Base-by-base conservation (phyloP, 495 filamentous ascomycete species). In the Stereocaulon alpinum region DNA sequence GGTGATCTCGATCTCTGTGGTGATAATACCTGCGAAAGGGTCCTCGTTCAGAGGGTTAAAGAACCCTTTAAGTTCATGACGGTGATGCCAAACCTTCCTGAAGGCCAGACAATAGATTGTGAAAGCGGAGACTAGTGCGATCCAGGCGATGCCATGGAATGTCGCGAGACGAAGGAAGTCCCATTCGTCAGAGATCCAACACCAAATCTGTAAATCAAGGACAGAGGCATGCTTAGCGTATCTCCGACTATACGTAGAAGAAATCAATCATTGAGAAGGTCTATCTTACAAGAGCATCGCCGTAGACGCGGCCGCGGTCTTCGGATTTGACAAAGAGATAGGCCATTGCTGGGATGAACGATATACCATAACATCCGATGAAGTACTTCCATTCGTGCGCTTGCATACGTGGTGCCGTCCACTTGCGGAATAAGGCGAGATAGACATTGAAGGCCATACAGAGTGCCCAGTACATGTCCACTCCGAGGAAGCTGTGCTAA, bases 361-460 rank as follows among this genome's bases (percentile, higher is more conserved):
- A 88, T 2, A 87, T 55, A 0, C 89, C 90, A 59, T 93, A 94
- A 71, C 87, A 91, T 58, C 74, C 69, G 10, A 85, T 17, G 1
- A 89, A 65, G 61, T 95, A 94, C 55, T 78, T 82, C 62, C 82
- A 79, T 66, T 95, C 90, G 60, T 92, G 76, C 17, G 67, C 74
- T 3, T 83, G 81, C 50, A 95, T 77, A 56, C 82, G 77, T 3
- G 79, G 72, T 0, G 85, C 82, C 50, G 85, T 81, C 66, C 84
- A 91, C 61, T 85, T 83, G 64, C 78, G 78, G 70, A 91, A 93
- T 64, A 95, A 91, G n/a, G 88, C 92, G 20, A 94, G 73, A 66
- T 88, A 90, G 61, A 95, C 89, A 66, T 95, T 95, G 59, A 86
- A 76, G 3, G 89, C 88, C 90, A 95, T 95, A 52, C 86, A 86